A percentile compares a stretch with the other conserved stretches of the same genome.
These are phyloP conservation scores for Candida ovalis DNA, from an alignment of 805 yeast genomes.

Conservation along the genomic window DNA sequence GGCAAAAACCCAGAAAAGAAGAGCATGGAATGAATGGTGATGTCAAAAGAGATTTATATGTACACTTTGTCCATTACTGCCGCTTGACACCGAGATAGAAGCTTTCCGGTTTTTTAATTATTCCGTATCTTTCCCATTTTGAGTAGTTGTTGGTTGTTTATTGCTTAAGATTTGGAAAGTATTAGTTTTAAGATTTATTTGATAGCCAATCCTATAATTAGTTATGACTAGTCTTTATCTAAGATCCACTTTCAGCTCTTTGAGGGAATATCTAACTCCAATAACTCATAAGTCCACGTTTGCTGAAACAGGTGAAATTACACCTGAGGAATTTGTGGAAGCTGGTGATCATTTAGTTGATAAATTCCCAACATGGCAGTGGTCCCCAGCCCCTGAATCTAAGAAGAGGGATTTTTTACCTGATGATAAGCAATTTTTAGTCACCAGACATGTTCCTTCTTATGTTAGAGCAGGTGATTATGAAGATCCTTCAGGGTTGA, in stretches of 20 bases:
- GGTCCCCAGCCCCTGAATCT: constrained; percentile 63
- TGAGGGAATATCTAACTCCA: constrained; percentile 93
- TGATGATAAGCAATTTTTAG: constrained; percentile 76
- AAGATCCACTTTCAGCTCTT: constrained; percentile 74
- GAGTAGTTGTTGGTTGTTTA: neutral
- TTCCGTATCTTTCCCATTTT: too few relatives aligned
- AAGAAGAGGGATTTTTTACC: constrained; percentile 73
- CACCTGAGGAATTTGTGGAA: constrained; percentile 90
- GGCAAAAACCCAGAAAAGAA: neutral
- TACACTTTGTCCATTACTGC: too few relatives aligned
- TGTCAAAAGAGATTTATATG: too few relatives aligned
- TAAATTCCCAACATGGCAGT: constrained; percentile 96
- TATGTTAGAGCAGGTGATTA: constrained; percentile 62
- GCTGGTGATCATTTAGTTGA: constrained; percentile 93
- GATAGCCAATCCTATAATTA: neutral
- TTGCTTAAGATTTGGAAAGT: neutral
- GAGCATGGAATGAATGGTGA: too few relatives aligned
- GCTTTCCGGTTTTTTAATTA: too few relatives aligned
- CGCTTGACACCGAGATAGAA: too few relatives aligned
- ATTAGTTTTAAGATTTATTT: too few relatives aligned
- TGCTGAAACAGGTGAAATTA: constrained; percentile 80
- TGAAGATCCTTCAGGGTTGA: constrained; percentile 37
- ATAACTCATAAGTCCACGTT: constrained; percentile 84
- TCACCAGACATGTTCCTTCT: constrained; percentile 88
- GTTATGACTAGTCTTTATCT: constrained; percentile 33